Base-by-base conservation (phyloP, 1,284 basidiomycete species). In the Ganoderma lingzhi region DNA sequence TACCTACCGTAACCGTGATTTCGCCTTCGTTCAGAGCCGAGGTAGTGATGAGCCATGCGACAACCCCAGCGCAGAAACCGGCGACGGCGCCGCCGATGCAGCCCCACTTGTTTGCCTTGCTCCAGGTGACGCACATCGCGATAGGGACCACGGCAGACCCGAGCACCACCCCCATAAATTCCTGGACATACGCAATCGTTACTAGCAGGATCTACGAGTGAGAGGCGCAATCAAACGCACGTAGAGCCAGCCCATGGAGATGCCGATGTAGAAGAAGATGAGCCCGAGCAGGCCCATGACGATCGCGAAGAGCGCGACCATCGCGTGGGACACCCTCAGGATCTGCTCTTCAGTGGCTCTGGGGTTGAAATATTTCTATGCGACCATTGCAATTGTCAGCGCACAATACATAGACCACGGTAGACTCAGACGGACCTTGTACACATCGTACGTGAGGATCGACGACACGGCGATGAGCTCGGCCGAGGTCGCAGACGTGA, bases 211-310 rank as follows among this genome's bases (percentile, higher is more conserved):
- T 35, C 8, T 35, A 8, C 3, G 35, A 35, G 35, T 35, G 35
- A 3, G 35, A 8, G 35, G 35, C 8, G 8, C 23, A 8, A 35
- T 35, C 35, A 55, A 23, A 84, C 88, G 62, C 70, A 92, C 91
- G 77, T 94, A 95, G 64, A 95, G 88, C 92, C 92, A 96, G 17
- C 94, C 95, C 93, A 96, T 94, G 6, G 90, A 92, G 66, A 98
- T 90, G 5, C 95, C 95, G 70, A 96, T 95, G 77, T 94, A 95
- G 82, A 87, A 92, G 85, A 97, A 98, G 69, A 96, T 93, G 41
- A 93, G 82, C 0, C 95, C 96, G 2, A 94, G 90, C 15, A 95
- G 74, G 39, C 91, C 94, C 88, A 96, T 95, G 61, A 93, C 84
- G 45, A 96, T 68, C 0, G 92, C 92, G 79, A 93, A 97, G 44